Evolutionary conservation across 495 filamentous ascomycete genomes (phyloP).

Genomic region (Poronia punctata): DNA sequence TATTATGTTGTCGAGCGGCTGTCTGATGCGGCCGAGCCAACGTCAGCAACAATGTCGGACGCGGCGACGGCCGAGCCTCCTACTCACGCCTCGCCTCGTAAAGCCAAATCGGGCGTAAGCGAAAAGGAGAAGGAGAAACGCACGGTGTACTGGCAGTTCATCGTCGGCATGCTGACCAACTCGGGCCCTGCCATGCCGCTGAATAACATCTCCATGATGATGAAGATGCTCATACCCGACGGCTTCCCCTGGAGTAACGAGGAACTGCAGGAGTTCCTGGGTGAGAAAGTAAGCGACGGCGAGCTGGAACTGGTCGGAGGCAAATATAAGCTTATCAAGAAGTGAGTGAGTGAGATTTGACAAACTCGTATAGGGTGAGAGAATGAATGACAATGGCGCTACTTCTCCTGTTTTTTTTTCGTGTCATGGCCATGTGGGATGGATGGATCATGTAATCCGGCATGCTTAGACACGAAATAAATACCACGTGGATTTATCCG

Average conservation of each 20-base stretch:
- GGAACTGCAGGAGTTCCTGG: slow-evolving; percentile 70
- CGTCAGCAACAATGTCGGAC: slow-evolving; percentile 20
- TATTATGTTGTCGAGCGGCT: slow-evolving; percentile 38
- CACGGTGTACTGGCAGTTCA: slow-evolving; percentile 80
- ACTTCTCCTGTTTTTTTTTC: too few relatives aligned
- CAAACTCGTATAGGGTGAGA: not conserved
- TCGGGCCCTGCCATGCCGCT: slow-evolving; percentile 67
- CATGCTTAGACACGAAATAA: not conserved
- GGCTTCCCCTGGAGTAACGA: slow-evolving; percentile 74
- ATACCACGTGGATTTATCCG: not conserved
- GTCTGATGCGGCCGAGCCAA: slow-evolving; percentile 20
- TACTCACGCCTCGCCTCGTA: slow-evolving; percentile 24
- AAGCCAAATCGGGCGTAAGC: slow-evolving; percentile 22
- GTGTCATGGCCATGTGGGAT: too few relatives aligned
- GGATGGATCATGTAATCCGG: slow-evolving; percentile 4
- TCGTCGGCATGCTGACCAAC: slow-evolving; percentile 92
- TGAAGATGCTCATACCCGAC: slow-evolving; percentile 80
- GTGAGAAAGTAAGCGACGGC: slow-evolving; percentile 61
- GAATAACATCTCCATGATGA: slow-evolving; percentile 81
- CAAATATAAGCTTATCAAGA: slow-evolving; percentile 58
- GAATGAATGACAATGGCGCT: too few relatives aligned
- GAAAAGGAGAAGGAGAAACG: slow-evolving; percentile 65
- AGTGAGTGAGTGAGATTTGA: slow-evolving; percentile 22
- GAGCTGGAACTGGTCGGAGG: slow-evolving; percentile 67
- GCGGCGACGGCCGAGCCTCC: slow-evolving; percentile 41